These are phyloP conservation scores for Cucurbita ficifolia DNA, from an alignment of 306 rosid genomes.

Conservation along the genomic window DNA sequence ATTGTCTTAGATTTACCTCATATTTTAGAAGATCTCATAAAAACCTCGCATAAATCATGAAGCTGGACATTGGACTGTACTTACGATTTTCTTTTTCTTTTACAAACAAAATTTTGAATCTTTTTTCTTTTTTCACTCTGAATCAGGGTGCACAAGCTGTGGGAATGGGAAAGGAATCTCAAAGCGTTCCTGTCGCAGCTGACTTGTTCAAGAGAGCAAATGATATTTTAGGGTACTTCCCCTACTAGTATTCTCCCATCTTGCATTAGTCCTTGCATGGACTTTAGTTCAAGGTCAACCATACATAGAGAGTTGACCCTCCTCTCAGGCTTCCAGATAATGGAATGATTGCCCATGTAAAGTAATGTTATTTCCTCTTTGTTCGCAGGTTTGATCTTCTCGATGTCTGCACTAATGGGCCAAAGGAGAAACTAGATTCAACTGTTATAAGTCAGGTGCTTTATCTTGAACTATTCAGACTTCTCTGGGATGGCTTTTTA, in stretches of 20 bases:
- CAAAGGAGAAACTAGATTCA: constrained; percentile 84
- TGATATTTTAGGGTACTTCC: constrained; percentile 60
- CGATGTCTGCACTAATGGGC: constrained; percentile 78
- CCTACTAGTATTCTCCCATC: background rate
- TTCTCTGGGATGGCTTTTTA: background rate
- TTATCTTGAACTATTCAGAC: background rate
- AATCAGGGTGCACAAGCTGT: constrained; percentile 89
- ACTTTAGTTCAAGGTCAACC: background rate
- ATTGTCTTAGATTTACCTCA: background rate
- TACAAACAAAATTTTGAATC: background rate
- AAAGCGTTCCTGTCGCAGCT: constrained; percentile 60
- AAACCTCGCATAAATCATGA: background rate
- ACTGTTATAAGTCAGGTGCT: constrained; percentile 81
- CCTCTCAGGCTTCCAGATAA: background rate
- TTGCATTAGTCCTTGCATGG: background rate
- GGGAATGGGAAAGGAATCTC: constrained; percentile 97
- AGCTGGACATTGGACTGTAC: background rate
- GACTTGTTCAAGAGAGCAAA: constrained; percentile 64
- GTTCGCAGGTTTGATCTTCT: constrained; percentile 81
- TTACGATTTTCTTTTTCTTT: background rate
- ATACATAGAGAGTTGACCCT: background rate
- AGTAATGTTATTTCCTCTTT: background rate
- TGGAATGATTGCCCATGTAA: background rate
- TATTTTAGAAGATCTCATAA: background rate
- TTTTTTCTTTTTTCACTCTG: background rate